A percentile compares a stretch with the other conserved stretches of the same genome.
Conservation (phyloP, 208 protist species). For the Lotmaria passim region DNA sequence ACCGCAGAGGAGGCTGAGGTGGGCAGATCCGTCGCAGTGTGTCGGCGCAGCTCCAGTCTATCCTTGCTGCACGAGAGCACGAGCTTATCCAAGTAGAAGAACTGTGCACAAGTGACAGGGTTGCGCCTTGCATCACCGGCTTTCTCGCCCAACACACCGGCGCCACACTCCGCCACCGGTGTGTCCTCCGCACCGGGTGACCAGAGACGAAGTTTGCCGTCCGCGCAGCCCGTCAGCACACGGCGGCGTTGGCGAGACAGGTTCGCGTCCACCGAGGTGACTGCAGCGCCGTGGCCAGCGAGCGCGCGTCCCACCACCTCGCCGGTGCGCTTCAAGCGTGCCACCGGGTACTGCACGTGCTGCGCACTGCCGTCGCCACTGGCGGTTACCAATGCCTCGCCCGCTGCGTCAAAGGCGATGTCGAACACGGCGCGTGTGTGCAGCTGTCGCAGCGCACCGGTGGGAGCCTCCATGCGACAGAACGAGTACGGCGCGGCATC, state of each 20-base stretch:
- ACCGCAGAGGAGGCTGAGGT: neutral
- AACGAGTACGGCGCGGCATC: neutral
- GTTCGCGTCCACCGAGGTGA: constrained; percentile 64
- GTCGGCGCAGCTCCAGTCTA: constrained; percentile 42
- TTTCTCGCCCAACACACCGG: neutral
- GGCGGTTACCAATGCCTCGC: constrained; percentile 53
- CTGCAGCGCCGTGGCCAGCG: constrained; percentile 33
- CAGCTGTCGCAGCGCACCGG: constrained; percentile 18
- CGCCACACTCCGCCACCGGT: constrained; percentile 17
- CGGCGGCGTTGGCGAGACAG: constrained; percentile 60
- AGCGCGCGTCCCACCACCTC: constrained; percentile 42
- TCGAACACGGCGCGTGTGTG: constrained; percentile 32
- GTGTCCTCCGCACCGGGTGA: constrained; percentile 38
- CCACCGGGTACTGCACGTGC: constrained; percentile 56
- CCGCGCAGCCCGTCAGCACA: constrained; percentile 56
- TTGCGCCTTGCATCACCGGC: neutral
- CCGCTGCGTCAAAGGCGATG: constrained; percentile 45
- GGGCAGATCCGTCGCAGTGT: neutral
- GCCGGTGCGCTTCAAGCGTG: constrained; percentile 32
- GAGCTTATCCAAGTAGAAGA: constrained; percentile 85
- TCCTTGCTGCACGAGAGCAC: constrained; percentile 55
- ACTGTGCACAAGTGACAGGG: constrained; percentile 56
- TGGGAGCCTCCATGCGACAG: constrained; percentile 7
- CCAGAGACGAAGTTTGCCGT: constrained; percentile 69
- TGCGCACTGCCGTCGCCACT: constrained; percentile 48